Evolutionary conservation across 352 stramenopile species (phyloP), one percentile per base, ranked within the genome.

Genomic region (Phytophthora crassamura): DNA sequence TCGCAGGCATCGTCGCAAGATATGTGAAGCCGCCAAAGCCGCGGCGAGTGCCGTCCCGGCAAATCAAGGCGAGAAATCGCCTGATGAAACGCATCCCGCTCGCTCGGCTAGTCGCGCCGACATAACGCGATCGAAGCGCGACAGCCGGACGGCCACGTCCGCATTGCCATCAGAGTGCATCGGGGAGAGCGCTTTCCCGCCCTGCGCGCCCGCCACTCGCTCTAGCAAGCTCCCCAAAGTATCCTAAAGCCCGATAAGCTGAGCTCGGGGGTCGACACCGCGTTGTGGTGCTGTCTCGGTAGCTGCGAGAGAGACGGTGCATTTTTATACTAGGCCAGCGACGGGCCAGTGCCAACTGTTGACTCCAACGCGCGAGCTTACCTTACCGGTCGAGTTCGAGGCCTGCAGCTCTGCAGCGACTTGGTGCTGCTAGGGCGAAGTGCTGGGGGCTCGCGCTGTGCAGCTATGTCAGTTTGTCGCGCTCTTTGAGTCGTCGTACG

Each of bases 1-100:
- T 28, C 36, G 34, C 55, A 47, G 59, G 32, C 39, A 64, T 47
- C 64, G 45, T 56, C 64, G 64, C 64, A 73, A 69, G 65, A 71
- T 53, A 67, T 70, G 58, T 68, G 55, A 41, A 59, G 38, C 18
- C 16, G 22, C 16, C 40, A 70, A 48, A 69, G 62, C 55, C 62
- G 47, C 56, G 63, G 34, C 43, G 30, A 32, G 50, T 41, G 35
- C 56, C 25, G 11, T 39, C 5, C 51, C 28, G 46, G 41, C 52
- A 58, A 57, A 57, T 59, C 51, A 18, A 42, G 46, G 22, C 30
- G 11, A 45, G 5, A 41, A 5, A 4, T 7, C 14, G 41, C 41
- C 9, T 55, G 62, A 30, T 58, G 38, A 70, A 56, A 36, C 43
- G 22, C 43, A 50, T 50, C 43, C 20, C 43, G 20, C 46, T 36